Evolutionary conservation across 2,329 filamentous ascomycete genomes (phyloP).

Genomic region (Hypoxylon sp.): DNA sequence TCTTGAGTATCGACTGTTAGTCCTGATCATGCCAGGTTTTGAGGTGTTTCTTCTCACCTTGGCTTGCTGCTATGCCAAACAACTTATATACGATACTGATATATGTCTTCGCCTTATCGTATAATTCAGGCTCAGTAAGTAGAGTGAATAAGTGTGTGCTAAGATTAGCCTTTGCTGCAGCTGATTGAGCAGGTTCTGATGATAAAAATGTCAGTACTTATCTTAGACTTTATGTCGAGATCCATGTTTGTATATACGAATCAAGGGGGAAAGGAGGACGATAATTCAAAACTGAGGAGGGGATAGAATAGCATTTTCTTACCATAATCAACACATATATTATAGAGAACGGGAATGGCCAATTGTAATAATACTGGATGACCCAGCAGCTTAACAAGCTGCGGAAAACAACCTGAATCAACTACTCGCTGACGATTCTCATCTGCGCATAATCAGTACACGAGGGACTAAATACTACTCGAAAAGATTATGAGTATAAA

Average conservation of each 20-base stretch:
- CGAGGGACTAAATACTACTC: conserved; percentile 7
- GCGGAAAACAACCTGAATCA: conserved; percentile 55
- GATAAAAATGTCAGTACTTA: conserved; percentile 35
- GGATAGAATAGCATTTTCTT: too few relatives aligned
- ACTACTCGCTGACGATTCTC: conserved; percentile 67
- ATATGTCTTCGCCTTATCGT: conserved; percentile 51
- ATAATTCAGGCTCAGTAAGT: conserved; percentile 55
- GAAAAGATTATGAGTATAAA: conserved; percentile 38
- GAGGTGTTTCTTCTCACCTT: conserved; percentile 50
- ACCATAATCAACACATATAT: conserved; percentile 71
- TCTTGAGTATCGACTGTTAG: conserved; percentile 48
- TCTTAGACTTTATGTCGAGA: too few relatives aligned
- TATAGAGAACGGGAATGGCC: conserved; percentile 68
- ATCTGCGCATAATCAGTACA: conserved; percentile 50
- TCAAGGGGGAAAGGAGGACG: too few relatives aligned
- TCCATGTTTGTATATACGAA: too few relatives aligned
- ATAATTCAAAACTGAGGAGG: too few relatives aligned
- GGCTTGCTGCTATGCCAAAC: conserved; percentile 60
- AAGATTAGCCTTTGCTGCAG: conserved; percentile 62
- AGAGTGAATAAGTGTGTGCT: conserved; percentile 59
- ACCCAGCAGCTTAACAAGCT: conserved; percentile 58
- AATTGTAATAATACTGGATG: conserved; percentile 60
- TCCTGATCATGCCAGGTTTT: neutral
- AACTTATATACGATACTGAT: conserved; percentile 65
- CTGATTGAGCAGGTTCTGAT: conserved; percentile 64